Evolutionary conservation across 345 rosid genomes (phyloP).

Genomic region (Anacardium occidentale): DNA sequence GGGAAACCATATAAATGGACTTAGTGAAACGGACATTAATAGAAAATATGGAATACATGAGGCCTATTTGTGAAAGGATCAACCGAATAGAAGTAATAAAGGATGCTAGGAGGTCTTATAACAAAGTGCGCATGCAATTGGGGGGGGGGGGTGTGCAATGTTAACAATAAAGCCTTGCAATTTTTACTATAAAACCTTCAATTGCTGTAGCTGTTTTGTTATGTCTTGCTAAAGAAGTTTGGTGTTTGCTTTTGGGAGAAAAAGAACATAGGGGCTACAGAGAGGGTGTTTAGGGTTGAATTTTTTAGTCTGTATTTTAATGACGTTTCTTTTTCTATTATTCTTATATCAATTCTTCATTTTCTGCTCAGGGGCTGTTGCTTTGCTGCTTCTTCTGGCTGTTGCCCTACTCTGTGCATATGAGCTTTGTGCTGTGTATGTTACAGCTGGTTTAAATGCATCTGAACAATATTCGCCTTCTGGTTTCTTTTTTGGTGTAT

Average conservation of each 20-base stretch:
- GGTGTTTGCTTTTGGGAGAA: not conserved
- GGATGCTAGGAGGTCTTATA: not conserved
- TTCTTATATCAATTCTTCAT: slow-evolving; percentile 26
- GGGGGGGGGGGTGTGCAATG: not conserved
- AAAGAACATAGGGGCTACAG: not conserved
- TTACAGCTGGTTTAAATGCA: slow-evolving; percentile 81
- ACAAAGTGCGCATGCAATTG: too few species aligned
- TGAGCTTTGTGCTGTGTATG: slow-evolving; percentile 97
- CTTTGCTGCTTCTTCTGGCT: slow-evolving; percentile 93
- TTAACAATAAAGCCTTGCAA: not conserved
- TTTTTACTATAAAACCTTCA: slow-evolving; percentile 5
- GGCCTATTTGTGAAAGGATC: not conserved
- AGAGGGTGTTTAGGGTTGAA: not conserved
- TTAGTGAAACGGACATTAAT: not conserved
- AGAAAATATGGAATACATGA: not conserved
- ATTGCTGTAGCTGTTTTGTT: not conserved
- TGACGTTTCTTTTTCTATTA: slow-evolving; percentile 12
- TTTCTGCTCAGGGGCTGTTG: slow-evolving; percentile 76
- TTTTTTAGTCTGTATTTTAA: not conserved
- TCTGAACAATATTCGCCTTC: slow-evolving; percentile 94
- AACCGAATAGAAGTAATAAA: not conserved
- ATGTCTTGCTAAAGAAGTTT: not conserved
- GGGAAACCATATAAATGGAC: not conserved
- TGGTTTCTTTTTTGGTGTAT: slow-evolving; percentile 98
- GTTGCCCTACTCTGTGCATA: slow-evolving; percentile 94